phyloP scores from a whole-genome alignment of 1,284 basidiomycete genomes.

The Leccinum laetum region DNA sequence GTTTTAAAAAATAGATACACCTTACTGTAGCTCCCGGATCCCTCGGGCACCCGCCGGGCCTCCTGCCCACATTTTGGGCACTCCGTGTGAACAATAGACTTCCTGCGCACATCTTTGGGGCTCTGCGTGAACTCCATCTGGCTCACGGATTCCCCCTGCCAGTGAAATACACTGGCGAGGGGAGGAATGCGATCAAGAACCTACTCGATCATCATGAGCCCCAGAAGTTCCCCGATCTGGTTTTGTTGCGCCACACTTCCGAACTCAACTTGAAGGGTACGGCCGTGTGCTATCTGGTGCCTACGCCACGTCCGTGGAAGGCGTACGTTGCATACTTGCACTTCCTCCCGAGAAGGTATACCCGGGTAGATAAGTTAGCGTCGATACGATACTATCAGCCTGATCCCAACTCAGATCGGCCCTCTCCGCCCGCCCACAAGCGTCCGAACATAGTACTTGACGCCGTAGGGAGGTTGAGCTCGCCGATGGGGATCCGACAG shows the following conservation, averaged over 20 bases:
- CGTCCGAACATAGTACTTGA: conserved; percentile 29
- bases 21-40: no score
- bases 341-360: conserved; percentile 39
- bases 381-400: background rate
- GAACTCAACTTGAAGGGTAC: conserved; percentile 14
- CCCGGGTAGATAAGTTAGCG: background rate
- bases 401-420: conserved; percentile 21
- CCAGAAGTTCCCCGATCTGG: conserved; percentile 28
- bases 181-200: conserved; percentile 22
- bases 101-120: no score
- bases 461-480: conserved; percentile 27
- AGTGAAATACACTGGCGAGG: conserved; percentile 6
- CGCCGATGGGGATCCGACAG: conserved; percentile 27
- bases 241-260: conserved; percentile 25
- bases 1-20: no score
- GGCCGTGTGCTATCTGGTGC: conserved; percentile 21
- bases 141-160: no score
- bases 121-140: no score
- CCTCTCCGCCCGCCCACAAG: conserved; percentile 5
- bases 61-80: no score
- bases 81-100: no score
- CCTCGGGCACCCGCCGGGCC: no score
- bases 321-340: conserved; percentile 45
- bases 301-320: conserved; percentile 25
- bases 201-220: conserved; percentile 22